Percentiles rank a stretch among this genome's conserved stretches.
Conservation (phyloP, 75 land plant genomes). For the Sequoiadendron giganteum region DNA sequence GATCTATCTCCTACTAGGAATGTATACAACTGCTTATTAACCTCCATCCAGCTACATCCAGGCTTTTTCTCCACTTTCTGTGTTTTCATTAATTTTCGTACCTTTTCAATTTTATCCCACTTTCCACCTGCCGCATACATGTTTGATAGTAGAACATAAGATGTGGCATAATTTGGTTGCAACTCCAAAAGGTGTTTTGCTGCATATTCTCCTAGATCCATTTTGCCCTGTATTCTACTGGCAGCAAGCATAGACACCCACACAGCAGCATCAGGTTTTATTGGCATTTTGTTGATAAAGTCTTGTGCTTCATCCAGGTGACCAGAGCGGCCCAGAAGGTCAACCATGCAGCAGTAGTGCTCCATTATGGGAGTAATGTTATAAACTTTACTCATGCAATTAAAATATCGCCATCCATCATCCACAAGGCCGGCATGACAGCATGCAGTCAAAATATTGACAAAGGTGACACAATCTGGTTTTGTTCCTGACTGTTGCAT, state of each 20-base stretch:
- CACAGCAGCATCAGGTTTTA: background rate
- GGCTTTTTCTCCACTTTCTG: background rate
- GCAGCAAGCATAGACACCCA: conserved; percentile 11
- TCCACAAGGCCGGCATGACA: conserved; percentile 4
- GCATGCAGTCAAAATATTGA: conserved; percentile 17
- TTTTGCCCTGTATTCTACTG: conserved; percentile 7
- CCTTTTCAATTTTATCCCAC: background rate
- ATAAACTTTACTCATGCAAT: conserved; percentile 10
- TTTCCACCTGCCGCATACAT: background rate
- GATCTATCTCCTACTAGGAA: background rate
- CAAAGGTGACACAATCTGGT: conserved; percentile 19
- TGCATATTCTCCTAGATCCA: background rate
- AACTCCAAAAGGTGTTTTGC: background rate
- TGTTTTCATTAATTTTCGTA: background rate
- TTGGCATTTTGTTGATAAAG: conserved; percentile 8
- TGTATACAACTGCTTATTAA: background rate
- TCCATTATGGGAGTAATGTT: conserved; percentile 11
- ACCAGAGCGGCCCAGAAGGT: conserved; percentile 8
- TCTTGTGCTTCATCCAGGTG: conserved; percentile 8
- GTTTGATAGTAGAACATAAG: conserved; percentile 5
- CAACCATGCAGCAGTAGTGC: conserved; percentile 17
- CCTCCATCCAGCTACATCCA: background rate
- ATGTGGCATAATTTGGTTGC: background rate
- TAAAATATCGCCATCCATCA: conserved; percentile 3
- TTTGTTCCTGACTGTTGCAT: background rate